Base-by-base conservation (phyloP, 75 land plant species). In the Picea sitchensis region DNA sequence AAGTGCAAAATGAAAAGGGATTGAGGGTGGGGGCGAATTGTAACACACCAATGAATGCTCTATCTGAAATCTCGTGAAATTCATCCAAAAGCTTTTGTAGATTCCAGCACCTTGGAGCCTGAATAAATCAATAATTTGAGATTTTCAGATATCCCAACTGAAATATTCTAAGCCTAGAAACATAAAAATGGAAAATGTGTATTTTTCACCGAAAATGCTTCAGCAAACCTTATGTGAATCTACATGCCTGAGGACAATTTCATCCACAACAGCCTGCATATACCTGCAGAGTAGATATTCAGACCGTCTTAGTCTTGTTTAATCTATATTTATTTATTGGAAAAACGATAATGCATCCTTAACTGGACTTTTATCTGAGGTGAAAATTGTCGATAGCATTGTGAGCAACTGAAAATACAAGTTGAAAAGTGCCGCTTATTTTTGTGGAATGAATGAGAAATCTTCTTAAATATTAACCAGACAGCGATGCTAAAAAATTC, bases 181-280 rank as follows among this genome's bases (percentile, higher is more conserved):
- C 30, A 59, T 41, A 15, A 80, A 44, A 60, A 83, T 58, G 4
- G 17, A 62, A 76, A 71, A 41, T 12, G 36, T 3, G 11, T 2
- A 21, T 1, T 71, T 44, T 71, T 71, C 74, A 20, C 44, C 54
- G 13, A 60, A 61, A 58, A 41, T 58, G 15, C 26, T 31, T 54
- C 18, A 44, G 47, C 51, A 4, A 79, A 96, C 98, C 89, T 93
- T 91, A 6, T 73, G 32, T 58, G 94, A 84, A 83, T 93, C 82
- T 79, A 80, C 86, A 83, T 86, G 82, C n/a, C 72, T 77, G 61
- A 93, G 78, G 41, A 98, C 86, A 62, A 98, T 89, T 76, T 98
- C 99, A 84, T 98, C 98, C 9, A 91, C 96, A 77, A 98, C 99
- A 58, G 93, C 98, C 87, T 98, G 99, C 87, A 93, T 95, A 80